Conservation (phyloP, 2,329 filamentous ascomycete species). For the Hymenoscyphus scutula region DNA sequence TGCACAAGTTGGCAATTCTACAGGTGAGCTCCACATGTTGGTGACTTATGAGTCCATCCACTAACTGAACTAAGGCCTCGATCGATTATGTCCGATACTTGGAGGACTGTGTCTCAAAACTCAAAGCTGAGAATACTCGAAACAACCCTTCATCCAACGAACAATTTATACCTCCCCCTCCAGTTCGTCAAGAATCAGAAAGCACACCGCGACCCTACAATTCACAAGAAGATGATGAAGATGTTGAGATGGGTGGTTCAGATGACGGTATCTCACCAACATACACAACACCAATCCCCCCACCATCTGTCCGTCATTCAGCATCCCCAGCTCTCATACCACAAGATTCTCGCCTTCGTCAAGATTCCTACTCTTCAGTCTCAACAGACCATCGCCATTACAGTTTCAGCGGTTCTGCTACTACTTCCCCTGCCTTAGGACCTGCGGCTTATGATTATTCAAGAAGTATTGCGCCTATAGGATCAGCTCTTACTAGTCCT, state of each 20-base stretch:
- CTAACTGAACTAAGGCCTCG: slow-evolving; percentile 63
- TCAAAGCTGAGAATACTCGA: slow-evolving; percentile 57
- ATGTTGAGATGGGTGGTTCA: slow-evolving; percentile 62
- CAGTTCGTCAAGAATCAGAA: slow-evolving; percentile 25
- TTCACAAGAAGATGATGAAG: slow-evolving; percentile 44
- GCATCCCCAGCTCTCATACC: slow-evolving; percentile 51
- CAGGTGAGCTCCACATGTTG: slow-evolving; percentile 59
- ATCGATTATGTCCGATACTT: slow-evolving; percentile 96
- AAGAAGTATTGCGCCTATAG: slow-evolving; percentile 38
- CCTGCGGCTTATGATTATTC: slow-evolving; percentile 46
- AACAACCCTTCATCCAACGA: slow-evolving; percentile 26
- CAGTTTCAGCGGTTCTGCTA: slow-evolving; percentile 48
- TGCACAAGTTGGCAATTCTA: slow-evolving; percentile 95
- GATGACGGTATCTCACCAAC: slow-evolving; percentile 48
- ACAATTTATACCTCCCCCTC: slow-evolving; percentile 26
- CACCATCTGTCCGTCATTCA: slow-evolving; percentile 42
- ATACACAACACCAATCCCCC: slow-evolving; percentile 37
- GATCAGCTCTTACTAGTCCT: slow-evolving; percentile 58
- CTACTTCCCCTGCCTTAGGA: slow-evolving; percentile 57
- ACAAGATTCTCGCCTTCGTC: slow-evolving; percentile 45
- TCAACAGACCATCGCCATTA: slow-evolving; percentile 50
- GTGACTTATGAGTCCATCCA: not conserved
- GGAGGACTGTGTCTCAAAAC: slow-evolving; percentile 78
- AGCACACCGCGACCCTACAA: slow-evolving; percentile 42
- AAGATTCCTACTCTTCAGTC: slow-evolving; percentile 52